Evolutionary conservation across 768 basidiomycete genomes (phyloP).

Genomic region (Podaxis sp.): DNA sequence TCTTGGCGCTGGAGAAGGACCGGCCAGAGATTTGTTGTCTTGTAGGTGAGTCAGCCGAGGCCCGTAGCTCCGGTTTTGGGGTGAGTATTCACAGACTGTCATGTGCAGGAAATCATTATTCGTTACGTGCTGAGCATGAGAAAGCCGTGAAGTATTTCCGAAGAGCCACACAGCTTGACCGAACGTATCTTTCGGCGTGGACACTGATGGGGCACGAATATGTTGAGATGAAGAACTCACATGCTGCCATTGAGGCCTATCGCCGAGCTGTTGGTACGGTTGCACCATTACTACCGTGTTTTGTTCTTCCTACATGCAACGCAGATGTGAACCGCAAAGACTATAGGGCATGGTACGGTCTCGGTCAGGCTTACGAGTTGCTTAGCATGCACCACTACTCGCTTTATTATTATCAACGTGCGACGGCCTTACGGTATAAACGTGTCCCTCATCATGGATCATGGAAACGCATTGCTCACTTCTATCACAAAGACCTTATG

Average conservation of each 20-base stretch:
- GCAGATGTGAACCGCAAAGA: constrained; percentile 95
- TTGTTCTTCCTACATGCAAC: not conserved
- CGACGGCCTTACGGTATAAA: constrained; percentile 81
- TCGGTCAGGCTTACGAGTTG: constrained; percentile 97
- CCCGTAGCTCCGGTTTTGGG: not conserved
- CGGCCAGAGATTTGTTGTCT: constrained; percentile 96
- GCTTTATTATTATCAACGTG: constrained; percentile 93
- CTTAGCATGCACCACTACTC: constrained; percentile 97
- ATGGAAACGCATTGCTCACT: not conserved
- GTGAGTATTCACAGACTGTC: constrained; percentile 5
- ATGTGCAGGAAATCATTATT: constrained; percentile 90
- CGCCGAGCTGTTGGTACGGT: constrained; percentile 89
- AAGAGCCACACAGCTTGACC: constrained; percentile 91
- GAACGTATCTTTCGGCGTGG: constrained; percentile 96
- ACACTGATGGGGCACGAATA: constrained; percentile 99
- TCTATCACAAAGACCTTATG: constrained; percentile 69
- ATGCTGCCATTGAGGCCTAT: constrained; percentile 98
- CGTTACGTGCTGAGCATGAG: constrained; percentile 88
- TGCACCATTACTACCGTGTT: not conserved
- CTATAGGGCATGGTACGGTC: constrained; percentile 97
- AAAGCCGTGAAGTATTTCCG: constrained; percentile 96
- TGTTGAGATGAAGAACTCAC: constrained; percentile 98
- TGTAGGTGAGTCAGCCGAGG: constrained; percentile 61
- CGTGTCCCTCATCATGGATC: constrained; percentile 3
- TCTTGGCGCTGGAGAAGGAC: constrained; percentile 85